A percentile compares a stretch with the other conserved stretches of the same genome.
Conservation (phyloP, 2,329 filamentous ascomycete genomes). For the Penicillium brevicompactum region DNA sequence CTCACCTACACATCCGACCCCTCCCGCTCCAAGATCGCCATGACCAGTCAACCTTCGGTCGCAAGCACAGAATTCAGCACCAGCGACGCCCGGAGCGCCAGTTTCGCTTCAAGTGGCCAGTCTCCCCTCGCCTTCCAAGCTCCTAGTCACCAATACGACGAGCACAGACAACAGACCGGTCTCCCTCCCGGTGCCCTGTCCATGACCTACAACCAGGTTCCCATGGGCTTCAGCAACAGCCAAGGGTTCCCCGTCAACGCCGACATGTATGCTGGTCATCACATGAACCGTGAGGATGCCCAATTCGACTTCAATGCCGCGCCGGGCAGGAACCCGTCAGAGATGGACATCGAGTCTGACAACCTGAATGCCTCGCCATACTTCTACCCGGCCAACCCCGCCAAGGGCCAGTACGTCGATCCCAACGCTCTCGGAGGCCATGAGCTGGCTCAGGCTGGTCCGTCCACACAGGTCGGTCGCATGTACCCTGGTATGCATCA, state of each 20-base stretch:
- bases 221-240: conserved; percentile 41
- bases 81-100: conserved; percentile 35
- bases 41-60: conserved; percentile 41
- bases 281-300: conserved; percentile 39
- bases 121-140: conserved; percentile 66
- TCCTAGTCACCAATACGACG: conserved; percentile 92
- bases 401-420: conserved; percentile 65
- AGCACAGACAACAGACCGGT: conserved; percentile 94
- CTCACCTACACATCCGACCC: conserved; percentile 43
- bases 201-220: conserved; percentile 71
- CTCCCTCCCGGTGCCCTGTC: conserved; percentile 82
- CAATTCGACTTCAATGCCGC: conserved; percentile 71
- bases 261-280: conserved; percentile 57
- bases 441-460: conserved; percentile 57
- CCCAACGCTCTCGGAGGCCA: conserved; percentile 70
- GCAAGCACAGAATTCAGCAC: conserved; percentile 37
- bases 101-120: conserved; percentile 40
- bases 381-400: conserved; percentile 59
- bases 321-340: conserved; percentile 57
- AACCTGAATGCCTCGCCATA: conserved; percentile 63
- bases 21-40: conserved; percentile 38
- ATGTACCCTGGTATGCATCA: conserved; percentile 94
- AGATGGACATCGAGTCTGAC: conserved; percentile 71
- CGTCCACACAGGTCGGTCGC: conserved; percentile 64
- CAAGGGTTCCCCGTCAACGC: conserved; percentile 55